Conservation (phyloP, 2,329 filamentous ascomycete species). For the Ceratocystis lukuohia region DNA sequence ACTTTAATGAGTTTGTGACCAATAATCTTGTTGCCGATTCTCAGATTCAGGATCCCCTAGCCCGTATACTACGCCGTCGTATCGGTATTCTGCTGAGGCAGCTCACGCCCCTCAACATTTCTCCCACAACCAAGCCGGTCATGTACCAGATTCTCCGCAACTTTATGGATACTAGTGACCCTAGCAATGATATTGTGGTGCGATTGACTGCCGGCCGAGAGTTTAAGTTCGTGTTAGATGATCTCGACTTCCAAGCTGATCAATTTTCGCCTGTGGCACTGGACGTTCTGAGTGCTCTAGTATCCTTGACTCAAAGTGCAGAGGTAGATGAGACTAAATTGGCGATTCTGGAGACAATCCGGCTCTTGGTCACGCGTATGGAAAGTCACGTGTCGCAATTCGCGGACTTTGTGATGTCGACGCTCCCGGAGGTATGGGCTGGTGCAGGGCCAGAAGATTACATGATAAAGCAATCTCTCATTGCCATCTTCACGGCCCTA, state of each 20-base stretch:
- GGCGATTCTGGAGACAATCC: constrained; percentile 74
- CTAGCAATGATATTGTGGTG: constrained; percentile 79
- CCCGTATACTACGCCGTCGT: constrained; percentile 72
- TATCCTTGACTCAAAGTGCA: constrained; percentile 65
- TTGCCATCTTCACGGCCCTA: constrained; percentile 71
- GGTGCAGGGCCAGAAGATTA: constrained; percentile 67
- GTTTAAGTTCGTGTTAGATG: constrained; percentile 66
- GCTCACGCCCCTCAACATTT: constrained; percentile 72
- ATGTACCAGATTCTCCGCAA: constrained; percentile 85
- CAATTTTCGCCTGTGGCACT: constrained; percentile 66
- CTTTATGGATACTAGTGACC: constrained; percentile 63
- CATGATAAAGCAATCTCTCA: constrained; percentile 85
- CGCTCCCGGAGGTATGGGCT: constrained; percentile 74
- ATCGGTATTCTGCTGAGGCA: constrained; percentile 81
- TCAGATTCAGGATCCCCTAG: constrained; percentile 47
- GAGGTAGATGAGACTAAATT: constrained; percentile 81
- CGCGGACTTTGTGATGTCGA: constrained; percentile 67
- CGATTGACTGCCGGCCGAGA: constrained; percentile 81
- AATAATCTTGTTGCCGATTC: constrained; percentile 67
- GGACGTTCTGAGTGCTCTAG: constrained; percentile 56
- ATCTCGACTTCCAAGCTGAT: constrained; percentile 65
- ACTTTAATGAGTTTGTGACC: constrained; percentile 70
- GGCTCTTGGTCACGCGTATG: constrained; percentile 66
- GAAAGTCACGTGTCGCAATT: constrained; percentile 56
- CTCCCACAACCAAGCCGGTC: constrained; percentile 51